Conservation (phyloP, 2,329 filamentous ascomycete genomes). For the Scytalidium sp. region DNA sequence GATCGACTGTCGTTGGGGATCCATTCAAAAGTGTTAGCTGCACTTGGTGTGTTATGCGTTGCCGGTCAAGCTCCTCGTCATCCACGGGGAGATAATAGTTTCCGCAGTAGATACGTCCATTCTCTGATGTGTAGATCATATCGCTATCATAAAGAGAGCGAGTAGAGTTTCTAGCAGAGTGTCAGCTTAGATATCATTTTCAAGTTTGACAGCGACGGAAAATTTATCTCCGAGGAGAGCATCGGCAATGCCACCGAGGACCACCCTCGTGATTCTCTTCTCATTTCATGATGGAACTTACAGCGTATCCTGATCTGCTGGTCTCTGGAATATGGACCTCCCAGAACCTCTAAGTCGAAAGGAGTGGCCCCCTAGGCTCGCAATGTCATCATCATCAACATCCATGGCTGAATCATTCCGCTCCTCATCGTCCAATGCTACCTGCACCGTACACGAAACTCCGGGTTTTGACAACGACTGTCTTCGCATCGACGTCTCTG, state of each 20-base stretch:
- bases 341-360: background rate
- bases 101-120: conserved; percentile 47
- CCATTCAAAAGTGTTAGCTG: conserved; percentile 21
- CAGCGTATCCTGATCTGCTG: background rate
- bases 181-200: too few species aligned
- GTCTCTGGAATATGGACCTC: background rate
- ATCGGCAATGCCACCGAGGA: too few species aligned
- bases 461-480: background rate
- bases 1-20: conserved; percentile 23
- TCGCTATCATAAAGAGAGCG: conserved; percentile 26
- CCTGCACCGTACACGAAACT: background rate
- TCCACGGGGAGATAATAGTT: conserved; percentile 36
- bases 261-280: too few species aligned
- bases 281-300: too few species aligned
- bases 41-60: conserved; percentile 23
- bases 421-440: background rate
- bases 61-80: conserved; percentile 26
- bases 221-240: too few species aligned
- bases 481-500: background rate
- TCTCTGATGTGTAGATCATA: conserved; percentile 38
- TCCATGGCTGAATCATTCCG: background rate
- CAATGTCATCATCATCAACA: background rate
- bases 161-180: conserved; percentile 25
- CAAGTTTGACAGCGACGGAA: too few species aligned
- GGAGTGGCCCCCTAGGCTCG: background rate